Evolutionary conservation across 257 asterid species (phyloP).

Genomic region (Capsicum chinense): DNA sequence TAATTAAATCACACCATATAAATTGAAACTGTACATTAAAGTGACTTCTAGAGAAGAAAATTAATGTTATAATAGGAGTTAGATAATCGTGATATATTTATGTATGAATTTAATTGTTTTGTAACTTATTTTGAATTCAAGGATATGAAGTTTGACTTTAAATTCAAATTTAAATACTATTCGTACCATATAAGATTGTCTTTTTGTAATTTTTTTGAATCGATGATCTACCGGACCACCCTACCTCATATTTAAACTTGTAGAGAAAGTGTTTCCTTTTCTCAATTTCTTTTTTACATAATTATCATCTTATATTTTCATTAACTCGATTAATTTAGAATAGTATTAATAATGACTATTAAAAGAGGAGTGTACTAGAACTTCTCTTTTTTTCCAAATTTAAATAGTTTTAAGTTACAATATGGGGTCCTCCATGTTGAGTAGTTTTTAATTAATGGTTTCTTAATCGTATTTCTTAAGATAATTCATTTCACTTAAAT

Average conservation of each 20-base stretch:
- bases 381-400: no score
- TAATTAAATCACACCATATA: background rate
- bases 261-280: background rate
- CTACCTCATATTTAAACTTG: no score
- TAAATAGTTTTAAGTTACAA: background rate
- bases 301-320: background rate
- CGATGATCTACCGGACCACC: no score
- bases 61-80: background rate
- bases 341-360: no score
- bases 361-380: no score
- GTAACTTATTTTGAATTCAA: background rate
- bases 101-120: no score
- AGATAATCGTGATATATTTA: background rate
- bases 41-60: background rate
- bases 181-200: no score
- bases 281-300: background rate
- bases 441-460: background rate
- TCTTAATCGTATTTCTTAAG: conserved; percentile 14
- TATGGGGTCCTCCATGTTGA: background rate
- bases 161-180: background rate
- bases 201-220: no score
- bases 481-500: background rate
- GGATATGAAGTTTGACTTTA: background rate
- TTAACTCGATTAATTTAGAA: background rate
- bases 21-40: background rate